Percentiles rank a stretch among this genome's conserved stretches.
Evolutionary conservation across 2,329 filamentous ascomycete genomes (phyloP).

Genomic region (Hypoxylon sp.): DNA sequence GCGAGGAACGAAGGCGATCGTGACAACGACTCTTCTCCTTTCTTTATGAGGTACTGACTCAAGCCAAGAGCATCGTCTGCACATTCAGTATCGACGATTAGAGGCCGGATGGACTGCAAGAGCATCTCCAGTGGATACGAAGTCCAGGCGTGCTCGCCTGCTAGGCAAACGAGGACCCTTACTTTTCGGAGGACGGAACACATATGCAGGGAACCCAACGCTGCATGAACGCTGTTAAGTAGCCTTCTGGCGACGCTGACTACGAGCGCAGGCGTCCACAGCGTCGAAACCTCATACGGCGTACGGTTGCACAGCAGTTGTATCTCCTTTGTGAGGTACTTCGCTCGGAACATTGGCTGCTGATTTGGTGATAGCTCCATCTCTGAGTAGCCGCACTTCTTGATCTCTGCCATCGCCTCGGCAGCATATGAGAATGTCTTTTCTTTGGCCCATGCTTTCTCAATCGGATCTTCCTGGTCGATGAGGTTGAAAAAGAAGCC

Average conservation of each 20-base stretch:
- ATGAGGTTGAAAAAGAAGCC: constrained; percentile 78
- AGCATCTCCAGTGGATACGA: constrained; percentile 92
- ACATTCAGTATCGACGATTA: constrained; percentile 83
- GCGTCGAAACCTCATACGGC: constrained; percentile 65
- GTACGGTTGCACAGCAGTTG: constrained; percentile 79
- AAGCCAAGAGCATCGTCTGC: constrained; percentile 90
- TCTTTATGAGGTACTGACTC: constrained; percentile 80
- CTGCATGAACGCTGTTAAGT: constrained; percentile 80
- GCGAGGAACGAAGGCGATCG: constrained; percentile 77
- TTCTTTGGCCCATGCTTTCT: constrained; percentile 70
- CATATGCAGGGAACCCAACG: constrained; percentile 85
- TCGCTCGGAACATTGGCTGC: constrained; percentile 85
- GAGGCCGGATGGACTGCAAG: constrained; percentile 78
- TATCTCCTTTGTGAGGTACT: constrained; percentile 77
- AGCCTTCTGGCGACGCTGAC: constrained; percentile 78
- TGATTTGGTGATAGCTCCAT: constrained; percentile 76
- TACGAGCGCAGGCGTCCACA: constrained; percentile 81
- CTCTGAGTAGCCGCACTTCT: constrained; percentile 69
- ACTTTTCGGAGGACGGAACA: constrained; percentile 88
- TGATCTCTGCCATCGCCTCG: constrained; percentile 73
- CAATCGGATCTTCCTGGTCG: constrained; percentile 77
- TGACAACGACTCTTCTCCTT: constrained; percentile 70
- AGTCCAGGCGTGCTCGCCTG: constrained; percentile 73
- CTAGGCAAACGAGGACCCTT: constrained; percentile 79
- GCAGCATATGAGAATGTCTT: constrained; percentile 66